Evolutionary conservation across 768 basidiomycete species (phyloP).

Genomic region (Pulveroboletus sp.): DNA sequence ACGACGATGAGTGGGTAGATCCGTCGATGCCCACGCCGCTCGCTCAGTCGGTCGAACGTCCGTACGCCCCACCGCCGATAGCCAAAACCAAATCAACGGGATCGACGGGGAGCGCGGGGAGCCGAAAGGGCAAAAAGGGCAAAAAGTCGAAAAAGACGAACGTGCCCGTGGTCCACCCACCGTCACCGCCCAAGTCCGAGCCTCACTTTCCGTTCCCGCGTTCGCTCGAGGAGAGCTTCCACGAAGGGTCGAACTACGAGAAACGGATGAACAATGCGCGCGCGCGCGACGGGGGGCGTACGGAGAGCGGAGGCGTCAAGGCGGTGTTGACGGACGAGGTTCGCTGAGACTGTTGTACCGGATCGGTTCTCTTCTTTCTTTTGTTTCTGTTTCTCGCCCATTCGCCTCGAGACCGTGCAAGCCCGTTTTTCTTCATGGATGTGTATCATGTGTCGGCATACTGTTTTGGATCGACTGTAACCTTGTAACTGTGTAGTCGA

Average conservation of each 20-base stretch:
- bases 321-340: constrained; percentile 53
- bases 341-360: constrained; percentile 15
- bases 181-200: constrained; percentile 28
- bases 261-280: constrained; percentile 68
- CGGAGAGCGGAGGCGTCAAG: constrained; percentile 83
- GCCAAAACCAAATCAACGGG: constrained; percentile 25
- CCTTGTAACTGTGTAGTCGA: constrained; percentile 27
- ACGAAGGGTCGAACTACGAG: constrained; percentile 28
- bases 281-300: constrained; percentile 76
- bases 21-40: constrained; percentile 48
- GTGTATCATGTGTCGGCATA: constrained; percentile 16
- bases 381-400: constrained; percentile 3
- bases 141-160: constrained; percentile 35
- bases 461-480: constrained; percentile 14
- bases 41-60: constrained; percentile 21
- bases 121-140: constrained; percentile 32
- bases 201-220: constrained; percentile 66
- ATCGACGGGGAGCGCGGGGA: constrained; percentile 23
- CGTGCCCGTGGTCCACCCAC: constrained; percentile 40
- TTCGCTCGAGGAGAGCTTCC: constrained; percentile 38
- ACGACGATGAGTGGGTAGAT: constrained; percentile 64
- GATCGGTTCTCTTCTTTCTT: background rate
- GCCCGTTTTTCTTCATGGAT: constrained; percentile 18
- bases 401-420: constrained; percentile 6
- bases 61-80: constrained; percentile 26